Conservation (phyloP, 768 basidiomycete species). For the Lactifluus subvellereus region DNA sequence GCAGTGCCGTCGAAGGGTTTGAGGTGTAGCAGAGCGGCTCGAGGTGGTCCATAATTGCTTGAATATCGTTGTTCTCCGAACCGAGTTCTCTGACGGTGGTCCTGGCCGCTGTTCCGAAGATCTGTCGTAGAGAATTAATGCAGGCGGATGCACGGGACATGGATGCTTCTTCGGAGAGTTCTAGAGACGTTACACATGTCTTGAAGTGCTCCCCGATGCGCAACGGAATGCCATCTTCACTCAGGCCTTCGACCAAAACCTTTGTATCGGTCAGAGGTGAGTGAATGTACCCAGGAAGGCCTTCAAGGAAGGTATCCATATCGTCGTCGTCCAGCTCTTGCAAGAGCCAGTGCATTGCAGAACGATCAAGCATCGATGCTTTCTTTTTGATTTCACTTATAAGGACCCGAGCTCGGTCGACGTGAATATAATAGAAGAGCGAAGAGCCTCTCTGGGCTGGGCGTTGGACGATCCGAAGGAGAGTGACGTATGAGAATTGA, state of each 20-base stretch:
- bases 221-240: neutral
- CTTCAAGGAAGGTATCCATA: neutral
- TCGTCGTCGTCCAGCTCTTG: neutral
- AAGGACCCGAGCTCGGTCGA: neutral
- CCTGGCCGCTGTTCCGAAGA: neutral
- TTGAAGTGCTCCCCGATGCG: slow-evolving; percentile 3
- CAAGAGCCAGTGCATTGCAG: slow-evolving; percentile 4
- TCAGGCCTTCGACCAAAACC: neutral
- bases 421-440: neutral
- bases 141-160: neutral
- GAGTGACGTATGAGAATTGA: neutral
- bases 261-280: neutral
- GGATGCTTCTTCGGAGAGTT: slow-evolving; percentile 1
- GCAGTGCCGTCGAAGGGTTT: neutral
- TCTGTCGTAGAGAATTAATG: neutral
- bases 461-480: neutral
- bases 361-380: neutral
- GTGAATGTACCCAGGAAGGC: slow-evolving; percentile 6
- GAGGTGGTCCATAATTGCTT: neutral
- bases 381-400: neutral
- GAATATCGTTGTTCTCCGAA: neutral
- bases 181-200: neutral
- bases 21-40: neutral
- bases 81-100: neutral
- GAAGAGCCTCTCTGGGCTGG: neutral